These are phyloP conservation scores for Pseudonitzschia multiseries DNA, from an alignment of 108 stramenopile genomes.

Conservation along the genomic window DNA sequence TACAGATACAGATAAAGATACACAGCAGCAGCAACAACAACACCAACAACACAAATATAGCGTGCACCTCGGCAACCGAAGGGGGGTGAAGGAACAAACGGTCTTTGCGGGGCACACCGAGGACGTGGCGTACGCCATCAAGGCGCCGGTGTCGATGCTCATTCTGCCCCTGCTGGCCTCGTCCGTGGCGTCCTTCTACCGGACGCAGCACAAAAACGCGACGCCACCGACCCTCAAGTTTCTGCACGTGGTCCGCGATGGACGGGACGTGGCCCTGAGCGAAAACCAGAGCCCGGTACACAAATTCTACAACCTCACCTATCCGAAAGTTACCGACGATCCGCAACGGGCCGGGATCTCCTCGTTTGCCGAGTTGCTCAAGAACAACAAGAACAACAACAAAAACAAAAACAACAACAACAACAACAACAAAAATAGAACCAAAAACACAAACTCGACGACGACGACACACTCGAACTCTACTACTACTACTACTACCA, in stretches of 20 bases:
- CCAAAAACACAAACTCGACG: no score
- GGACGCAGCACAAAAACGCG: not conserved
- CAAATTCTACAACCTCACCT: conserved; percentile 64
- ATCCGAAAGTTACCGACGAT: conserved; percentile 2
- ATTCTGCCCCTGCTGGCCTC: conserved; percentile 51
- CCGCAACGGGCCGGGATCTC: not conserved
- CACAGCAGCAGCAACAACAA: no score
- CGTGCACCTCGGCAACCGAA: no score
- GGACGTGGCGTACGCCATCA: conserved; percentile 52
- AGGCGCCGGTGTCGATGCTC: conserved; percentile 81
- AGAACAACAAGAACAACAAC: no score
- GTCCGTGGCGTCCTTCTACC: not conserved
- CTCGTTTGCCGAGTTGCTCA: not conserved
- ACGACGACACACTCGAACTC: no score
- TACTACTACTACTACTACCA: not conserved
- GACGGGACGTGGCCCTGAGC: conserved; percentile 73
- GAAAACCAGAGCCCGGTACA: conserved; percentile 72
- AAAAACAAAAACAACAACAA: no score
- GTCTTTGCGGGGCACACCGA: not conserved
- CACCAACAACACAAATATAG: no score
- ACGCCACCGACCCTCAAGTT: conserved; percentile 30
- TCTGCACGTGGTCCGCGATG: conserved; percentile 82
- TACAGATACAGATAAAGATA: no score
- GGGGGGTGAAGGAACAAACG: not conserved
- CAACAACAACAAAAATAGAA: no score